Percentiles rank a stretch among this genome's conserved stretches.
Evolutionary conservation across 2,329 filamentous ascomycete genomes (phyloP).

Genomic region (Beauveria caledonica): DNA sequence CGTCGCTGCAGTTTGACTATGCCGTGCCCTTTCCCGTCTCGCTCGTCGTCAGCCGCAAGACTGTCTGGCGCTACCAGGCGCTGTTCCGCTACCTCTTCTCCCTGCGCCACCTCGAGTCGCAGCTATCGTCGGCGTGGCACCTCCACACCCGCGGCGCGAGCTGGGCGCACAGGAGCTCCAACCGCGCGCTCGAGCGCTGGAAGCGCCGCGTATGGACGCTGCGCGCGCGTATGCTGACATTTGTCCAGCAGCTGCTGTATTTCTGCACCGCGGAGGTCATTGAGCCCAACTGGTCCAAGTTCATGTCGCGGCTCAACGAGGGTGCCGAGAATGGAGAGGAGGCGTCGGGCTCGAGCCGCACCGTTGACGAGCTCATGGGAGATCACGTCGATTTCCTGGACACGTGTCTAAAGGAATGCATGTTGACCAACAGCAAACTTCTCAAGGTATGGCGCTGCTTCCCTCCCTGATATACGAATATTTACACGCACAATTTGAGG

Average conservation of each 20-base stretch:
- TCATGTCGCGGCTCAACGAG: constrained; percentile 75
- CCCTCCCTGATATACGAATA: background rate
- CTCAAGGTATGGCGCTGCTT: constrained; percentile 56
- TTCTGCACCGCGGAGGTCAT: constrained; percentile 97
- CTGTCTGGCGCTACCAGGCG: constrained; percentile 91
- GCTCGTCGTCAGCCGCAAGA: constrained; percentile 91
- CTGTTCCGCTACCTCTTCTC: constrained; percentile 91
- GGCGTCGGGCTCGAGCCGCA: constrained; percentile 44
- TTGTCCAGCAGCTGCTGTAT: constrained; percentile 92
- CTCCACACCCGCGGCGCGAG: constrained; percentile 72
- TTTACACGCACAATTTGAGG: background rate
- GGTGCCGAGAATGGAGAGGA: constrained; percentile 22
- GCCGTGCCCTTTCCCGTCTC: constrained; percentile 90
- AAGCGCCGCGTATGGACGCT: constrained; percentile 89
- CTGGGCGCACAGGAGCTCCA: constrained; percentile 75
- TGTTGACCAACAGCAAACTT: constrained; percentile 94
- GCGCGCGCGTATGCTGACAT: constrained; percentile 88
- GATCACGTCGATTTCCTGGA: constrained; percentile 97
- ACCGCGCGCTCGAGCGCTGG: constrained; percentile 74
- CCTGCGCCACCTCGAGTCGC: constrained; percentile 78
- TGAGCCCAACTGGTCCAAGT: constrained; percentile 90
- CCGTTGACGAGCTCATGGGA: constrained; percentile 97
- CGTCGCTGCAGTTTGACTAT: constrained; percentile 90
- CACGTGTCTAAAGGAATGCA: constrained; percentile 96
- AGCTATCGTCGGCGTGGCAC: constrained; percentile 82